Evolutionary conservation across 495 filamentous ascomycete genomes (phyloP).

Genomic region (Penicillium verhagenii): DNA sequence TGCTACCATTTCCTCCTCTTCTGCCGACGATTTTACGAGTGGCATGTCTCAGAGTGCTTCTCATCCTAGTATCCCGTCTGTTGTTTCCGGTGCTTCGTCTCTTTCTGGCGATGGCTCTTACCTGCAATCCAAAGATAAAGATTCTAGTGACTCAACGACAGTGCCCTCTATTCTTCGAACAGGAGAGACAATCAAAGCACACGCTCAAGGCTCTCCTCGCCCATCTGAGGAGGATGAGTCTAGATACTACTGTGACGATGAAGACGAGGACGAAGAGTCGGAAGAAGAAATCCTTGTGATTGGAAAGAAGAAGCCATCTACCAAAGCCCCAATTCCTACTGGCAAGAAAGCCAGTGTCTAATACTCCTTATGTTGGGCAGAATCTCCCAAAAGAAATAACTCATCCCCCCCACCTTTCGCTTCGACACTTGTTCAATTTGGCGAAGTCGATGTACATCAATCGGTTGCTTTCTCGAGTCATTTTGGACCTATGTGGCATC

Average conservation of each 20-base stretch:
- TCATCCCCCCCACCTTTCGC: background rate
- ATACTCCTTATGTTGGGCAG: constrained; percentile 2
- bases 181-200: constrained; percentile 45
- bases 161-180: constrained; percentile 47
- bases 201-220: constrained; percentile 17
- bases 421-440: constrained; percentile 19
- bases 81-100: constrained; percentile 80
- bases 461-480: constrained; percentile 10
- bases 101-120: constrained; percentile 53
- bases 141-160: constrained; percentile 29
- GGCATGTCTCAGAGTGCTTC: constrained; percentile 64
- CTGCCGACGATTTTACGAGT: constrained; percentile 53
- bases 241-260: constrained; percentile 46
- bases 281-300: constrained; percentile 52
- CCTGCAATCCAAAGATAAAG: constrained; percentile 23
- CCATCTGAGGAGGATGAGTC: constrained; percentile 41
- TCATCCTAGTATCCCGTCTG: constrained; percentile 72
- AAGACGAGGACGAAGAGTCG: constrained; percentile 47
- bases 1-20: constrained; percentile 50
- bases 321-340: constrained; percentile 20
- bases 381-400: background rate
- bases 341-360: background rate
- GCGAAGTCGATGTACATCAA: constrained; percentile 29
- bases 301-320: constrained; percentile 36
- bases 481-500: constrained; percentile 13